Evolutionary conservation across 805 yeast species (phyloP).

Genomic region (Starmerella bombicola): DNA sequence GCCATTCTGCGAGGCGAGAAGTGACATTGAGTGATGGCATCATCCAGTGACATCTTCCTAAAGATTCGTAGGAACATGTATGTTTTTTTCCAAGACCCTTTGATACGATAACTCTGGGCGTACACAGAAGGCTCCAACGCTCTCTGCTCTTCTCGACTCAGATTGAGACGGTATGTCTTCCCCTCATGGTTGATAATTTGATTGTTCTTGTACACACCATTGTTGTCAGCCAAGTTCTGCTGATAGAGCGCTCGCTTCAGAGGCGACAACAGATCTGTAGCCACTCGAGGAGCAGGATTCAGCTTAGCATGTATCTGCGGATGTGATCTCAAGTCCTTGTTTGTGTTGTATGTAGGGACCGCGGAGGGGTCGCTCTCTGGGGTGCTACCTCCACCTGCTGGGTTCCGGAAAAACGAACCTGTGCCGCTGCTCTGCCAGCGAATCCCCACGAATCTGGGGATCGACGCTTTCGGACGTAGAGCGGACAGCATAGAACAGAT

Average conservation of each 20-base stretch:
- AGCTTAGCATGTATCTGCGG: constrained; percentile 19
- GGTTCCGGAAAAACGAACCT: constrained; percentile 14
- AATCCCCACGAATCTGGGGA: constrained; percentile 1
- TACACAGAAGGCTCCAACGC: constrained; percentile 81
- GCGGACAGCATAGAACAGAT: constrained; percentile 4
- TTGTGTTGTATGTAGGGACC: constrained; percentile 14
- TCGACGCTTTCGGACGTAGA: background rate
- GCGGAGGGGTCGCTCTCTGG: constrained; percentile 2
- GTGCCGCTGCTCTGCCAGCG: constrained; percentile 12
- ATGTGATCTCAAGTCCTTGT: constrained; percentile 19
- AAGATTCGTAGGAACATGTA: constrained; percentile 66
- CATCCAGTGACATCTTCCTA: constrained; percentile 53
- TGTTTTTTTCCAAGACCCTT: constrained; percentile 81
- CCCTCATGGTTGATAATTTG: constrained; percentile 39
- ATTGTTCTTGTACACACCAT: constrained; percentile 56
- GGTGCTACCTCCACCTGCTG: background rate
- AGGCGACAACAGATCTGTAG: constrained; percentile 43
- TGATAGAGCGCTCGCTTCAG: constrained; percentile 55
- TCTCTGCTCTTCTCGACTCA: constrained; percentile 55
- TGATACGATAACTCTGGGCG: constrained; percentile 65
- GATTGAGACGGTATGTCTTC: constrained; percentile 40
- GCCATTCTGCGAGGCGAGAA: constrained; percentile 71
- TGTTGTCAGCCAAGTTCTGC: constrained; percentile 46
- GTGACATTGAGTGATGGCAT: constrained; percentile 86
- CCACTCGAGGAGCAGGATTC: constrained; percentile 43